Base-by-base conservation (phyloP, 1,284 basidiomycete genomes). In the Athelia psychrophila region DNA sequence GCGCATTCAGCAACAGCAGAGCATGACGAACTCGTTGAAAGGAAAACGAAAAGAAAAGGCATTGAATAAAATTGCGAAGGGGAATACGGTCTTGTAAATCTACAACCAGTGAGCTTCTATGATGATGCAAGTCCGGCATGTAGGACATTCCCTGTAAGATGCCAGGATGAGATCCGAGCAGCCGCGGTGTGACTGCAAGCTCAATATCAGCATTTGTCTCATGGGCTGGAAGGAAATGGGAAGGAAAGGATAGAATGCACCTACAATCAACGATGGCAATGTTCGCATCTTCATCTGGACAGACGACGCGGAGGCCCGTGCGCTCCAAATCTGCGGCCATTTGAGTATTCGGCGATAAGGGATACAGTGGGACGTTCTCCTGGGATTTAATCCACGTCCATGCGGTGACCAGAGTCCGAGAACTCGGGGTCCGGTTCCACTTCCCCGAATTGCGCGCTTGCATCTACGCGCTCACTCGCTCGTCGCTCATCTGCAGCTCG, bases 261-360 rank as follows among this genome's bases (percentile, higher is more conserved):
- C 93, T 92, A 79, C 93, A 95, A 68, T 95, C 92, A 16, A 94
- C 88, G 48, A 93, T 84, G 1, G 91, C 93, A 50, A 95, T 89
- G 56, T 88, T 93, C 1, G 92, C 91, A 58, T 94, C 92, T 51
- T 93, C 89, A 58, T 95, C 93, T 64, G 94, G 91, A 64, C 93
- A 95, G 16, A 95, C 81, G 0, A 94, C 89, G 64, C 92, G 95
- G 2, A 93, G 67, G 0, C 93, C 91, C 13, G 76, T 78, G 18
- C 86, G 78, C 53, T 93, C 90, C 3, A 79, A 66, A 36, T 64
- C 69, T 0, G 72, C 62, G 6, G 69, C 62, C 62, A 65, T 71
- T 52, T 69, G 65, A 35, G 66, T 63, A 55, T 2, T 64, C 53
- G 38, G 19, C 38, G 25, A 18, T 20, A 15, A 12, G 42, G n/a